Evolutionary conservation across 345 rosid species (phyloP).

Genomic region (Acer yangbiense): DNA sequence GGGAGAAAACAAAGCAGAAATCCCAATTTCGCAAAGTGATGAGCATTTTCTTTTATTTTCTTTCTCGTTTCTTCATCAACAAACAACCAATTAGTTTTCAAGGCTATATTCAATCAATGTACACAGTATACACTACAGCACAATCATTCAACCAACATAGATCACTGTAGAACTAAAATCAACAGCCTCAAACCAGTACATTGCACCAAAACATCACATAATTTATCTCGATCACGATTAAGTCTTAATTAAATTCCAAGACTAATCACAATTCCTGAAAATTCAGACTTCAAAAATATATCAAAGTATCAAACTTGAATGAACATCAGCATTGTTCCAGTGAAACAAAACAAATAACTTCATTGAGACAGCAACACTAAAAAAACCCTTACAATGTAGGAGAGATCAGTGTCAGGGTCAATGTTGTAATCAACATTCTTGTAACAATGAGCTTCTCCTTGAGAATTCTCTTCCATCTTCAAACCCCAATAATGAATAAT

Average conservation of each 20-base stretch:
- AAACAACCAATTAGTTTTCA: neutral
- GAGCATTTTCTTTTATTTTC: neutral
- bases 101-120: neutral
- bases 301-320: neutral
- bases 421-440: conserved; percentile 34
- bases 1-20: too few relatives aligned
- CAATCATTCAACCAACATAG: neutral
- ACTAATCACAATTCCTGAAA: conserved; percentile 7
- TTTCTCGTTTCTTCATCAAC: neutral
- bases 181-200: neutral
- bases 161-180: neutral
- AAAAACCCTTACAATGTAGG: conserved; percentile 71
- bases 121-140: neutral
- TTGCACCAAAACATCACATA: neutral
- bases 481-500: neutral
- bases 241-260: conserved; percentile 13
- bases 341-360: neutral
- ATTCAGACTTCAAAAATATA: neutral
- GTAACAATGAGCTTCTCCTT: conserved; percentile 65
- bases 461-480: conserved; percentile 56
- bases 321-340: neutral
- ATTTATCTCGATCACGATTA: conserved; percentile 1
- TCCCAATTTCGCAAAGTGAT: neutral
- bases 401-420: conserved; percentile 64
- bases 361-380: conserved; percentile 16